phyloP scores from a whole-genome alignment of 2,329 filamentous ascomycete genomes.

The Curvularia verruculosa region DNA sequence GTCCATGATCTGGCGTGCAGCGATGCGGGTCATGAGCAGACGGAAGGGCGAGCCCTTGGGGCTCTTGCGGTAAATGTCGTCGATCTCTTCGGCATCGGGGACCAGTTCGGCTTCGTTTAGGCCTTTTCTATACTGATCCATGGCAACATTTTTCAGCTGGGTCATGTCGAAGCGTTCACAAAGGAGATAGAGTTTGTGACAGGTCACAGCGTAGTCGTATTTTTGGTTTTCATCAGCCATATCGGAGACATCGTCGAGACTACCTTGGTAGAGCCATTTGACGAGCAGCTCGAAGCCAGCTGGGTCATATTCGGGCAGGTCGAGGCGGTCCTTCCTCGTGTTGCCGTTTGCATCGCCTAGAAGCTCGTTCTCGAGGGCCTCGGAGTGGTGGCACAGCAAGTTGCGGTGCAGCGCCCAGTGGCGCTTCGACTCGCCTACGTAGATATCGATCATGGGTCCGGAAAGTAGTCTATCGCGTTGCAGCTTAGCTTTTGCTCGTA shows the following conservation, averaged over 20 bases:
- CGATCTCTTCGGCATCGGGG: conserved; percentile 61
- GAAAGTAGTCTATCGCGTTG: conserved; percentile 59
- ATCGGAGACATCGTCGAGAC: conserved; percentile 56
- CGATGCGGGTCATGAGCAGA: conserved; percentile 59
- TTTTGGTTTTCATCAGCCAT: conserved; percentile 55
- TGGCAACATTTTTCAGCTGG: conserved; percentile 60
- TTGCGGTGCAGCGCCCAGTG: conserved; percentile 61
- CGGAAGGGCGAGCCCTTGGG: conserved; percentile 56
- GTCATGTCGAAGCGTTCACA: conserved; percentile 59
- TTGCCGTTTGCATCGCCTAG: conserved; percentile 44
- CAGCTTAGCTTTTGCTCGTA: conserved; percentile 54
- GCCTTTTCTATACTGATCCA: conserved; percentile 60
- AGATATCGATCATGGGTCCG: conserved; percentile 59
- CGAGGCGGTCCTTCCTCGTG: conserved; percentile 50
- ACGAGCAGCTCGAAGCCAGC: conserved; percentile 61
- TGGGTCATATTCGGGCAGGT: conserved; percentile 58
- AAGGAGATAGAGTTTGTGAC: conserved; percentile 60
- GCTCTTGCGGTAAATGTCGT: conserved; percentile 59
- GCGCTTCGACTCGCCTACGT: conserved; percentile 55
- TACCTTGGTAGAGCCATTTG: conserved; percentile 63
- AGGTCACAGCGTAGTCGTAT: conserved; percentile 61
- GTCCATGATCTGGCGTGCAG: conserved; percentile 64
- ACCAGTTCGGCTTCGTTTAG: conserved; percentile 58
- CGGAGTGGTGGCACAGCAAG: conserved; percentile 60
- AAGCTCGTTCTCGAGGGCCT: conserved; percentile 50